These are phyloP conservation scores for Phytophthora citrophthora DNA, from an alignment of 352 stramenopile species.

Conservation along the genomic window DNA sequence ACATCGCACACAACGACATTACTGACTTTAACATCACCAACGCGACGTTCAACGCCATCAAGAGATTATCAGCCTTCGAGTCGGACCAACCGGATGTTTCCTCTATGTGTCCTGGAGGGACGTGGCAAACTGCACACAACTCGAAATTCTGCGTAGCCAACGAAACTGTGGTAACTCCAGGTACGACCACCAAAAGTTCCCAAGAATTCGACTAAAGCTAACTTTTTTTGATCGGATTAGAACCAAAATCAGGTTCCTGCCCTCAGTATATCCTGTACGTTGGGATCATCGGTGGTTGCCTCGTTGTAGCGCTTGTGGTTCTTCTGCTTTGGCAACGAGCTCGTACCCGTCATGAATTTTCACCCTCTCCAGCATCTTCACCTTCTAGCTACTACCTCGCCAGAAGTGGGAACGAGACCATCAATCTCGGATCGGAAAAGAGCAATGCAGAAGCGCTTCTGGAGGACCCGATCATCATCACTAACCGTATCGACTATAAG, in stretches of 20 bases:
- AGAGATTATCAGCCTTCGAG: constrained; percentile 31
- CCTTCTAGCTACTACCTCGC: constrained; percentile 33
- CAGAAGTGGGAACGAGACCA: constrained; percentile 29
- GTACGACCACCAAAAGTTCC: not conserved
- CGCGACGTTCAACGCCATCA: constrained; percentile 34
- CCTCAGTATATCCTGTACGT: constrained; percentile 21
- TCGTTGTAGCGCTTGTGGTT: constrained; percentile 32
- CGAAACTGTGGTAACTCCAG: constrained; percentile 1
- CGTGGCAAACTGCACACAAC: constrained; percentile 41
- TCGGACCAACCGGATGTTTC: constrained; percentile 26
- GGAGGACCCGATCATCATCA: constrained; percentile 53
- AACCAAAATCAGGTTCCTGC: constrained; percentile 4
- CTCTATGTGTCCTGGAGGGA: constrained; percentile 25
- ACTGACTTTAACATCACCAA: constrained; percentile 47
- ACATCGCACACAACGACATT: constrained; percentile 41
- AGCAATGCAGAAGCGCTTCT: constrained; percentile 34
- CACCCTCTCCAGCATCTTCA: constrained; percentile 18
- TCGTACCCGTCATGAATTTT: constrained; percentile 5
- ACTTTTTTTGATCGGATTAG: constrained; percentile 1
- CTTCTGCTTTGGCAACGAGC: constrained; percentile 26
- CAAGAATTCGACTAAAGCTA: not conserved
- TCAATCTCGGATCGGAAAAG: constrained; percentile 31
- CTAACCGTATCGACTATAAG: constrained; percentile 52
- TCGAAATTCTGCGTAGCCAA: constrained; percentile 39
- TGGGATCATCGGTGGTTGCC: constrained; percentile 24